Conservation (phyloP, 441 rosid species). For the Pelargonium fulgidum region DNA sequence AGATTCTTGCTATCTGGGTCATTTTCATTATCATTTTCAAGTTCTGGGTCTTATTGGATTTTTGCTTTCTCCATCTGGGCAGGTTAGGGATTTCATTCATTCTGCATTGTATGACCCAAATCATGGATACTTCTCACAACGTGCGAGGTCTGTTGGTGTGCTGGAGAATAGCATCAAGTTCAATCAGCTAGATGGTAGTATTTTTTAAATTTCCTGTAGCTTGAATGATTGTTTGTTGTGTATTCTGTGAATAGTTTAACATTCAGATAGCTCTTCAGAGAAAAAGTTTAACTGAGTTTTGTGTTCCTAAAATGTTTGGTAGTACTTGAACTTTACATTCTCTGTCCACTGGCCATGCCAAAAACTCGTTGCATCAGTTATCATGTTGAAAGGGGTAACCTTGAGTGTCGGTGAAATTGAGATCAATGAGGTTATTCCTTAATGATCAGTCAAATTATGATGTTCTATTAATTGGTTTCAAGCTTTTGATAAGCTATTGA, state of each 20-base stretch:
- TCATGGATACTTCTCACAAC: slow-evolving; percentile 78
- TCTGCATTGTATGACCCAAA: slow-evolving; percentile 63
- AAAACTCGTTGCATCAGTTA: background rate
- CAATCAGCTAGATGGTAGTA: slow-evolving; percentile 65
- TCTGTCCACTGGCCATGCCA: background rate
- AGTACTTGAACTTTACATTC: background rate
- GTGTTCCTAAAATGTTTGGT: background rate
- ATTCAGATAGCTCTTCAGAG: background rate
- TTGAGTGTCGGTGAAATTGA: background rate
- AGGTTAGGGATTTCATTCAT: slow-evolving; percentile 88
- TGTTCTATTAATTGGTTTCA: background rate
- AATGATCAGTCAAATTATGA: background rate
- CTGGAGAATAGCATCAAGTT: slow-evolving; percentile 75
- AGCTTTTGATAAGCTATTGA: background rate
- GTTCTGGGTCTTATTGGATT: background rate
- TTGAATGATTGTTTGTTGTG: background rate
- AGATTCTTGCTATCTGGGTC: slow-evolving; percentile 22
- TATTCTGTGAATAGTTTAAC: background rate
- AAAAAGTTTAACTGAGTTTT: background rate
- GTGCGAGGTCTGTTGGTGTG: slow-evolving; percentile 73
- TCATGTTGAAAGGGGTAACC: background rate
- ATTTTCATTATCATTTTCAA: background rate
- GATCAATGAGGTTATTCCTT: background rate
- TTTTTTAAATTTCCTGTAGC: background rate
- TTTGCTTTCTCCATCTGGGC: slow-evolving; percentile 13